Percentiles rank a stretch among this genome's conserved stretches.
phyloP scores from a whole-genome alignment of 371 early-diverging fungal species.

The Nosema muscidifuracis region DNA sequence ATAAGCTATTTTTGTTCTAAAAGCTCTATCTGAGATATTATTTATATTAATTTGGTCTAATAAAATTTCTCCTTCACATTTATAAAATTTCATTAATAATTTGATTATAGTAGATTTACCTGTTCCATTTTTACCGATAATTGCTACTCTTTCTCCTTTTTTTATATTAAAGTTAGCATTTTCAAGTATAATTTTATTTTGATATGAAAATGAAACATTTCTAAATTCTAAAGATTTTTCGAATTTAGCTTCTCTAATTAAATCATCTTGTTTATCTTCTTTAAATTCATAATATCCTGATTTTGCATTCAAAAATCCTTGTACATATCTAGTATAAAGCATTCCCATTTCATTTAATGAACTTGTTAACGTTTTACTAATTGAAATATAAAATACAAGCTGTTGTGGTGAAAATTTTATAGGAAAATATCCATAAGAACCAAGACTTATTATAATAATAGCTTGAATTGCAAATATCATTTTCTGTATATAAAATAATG shows the following conservation, averaged over 20 bases:
- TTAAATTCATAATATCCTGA: conserved; percentile 11
- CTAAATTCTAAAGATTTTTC: conserved; percentile 23
- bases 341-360: conserved; percentile 6
- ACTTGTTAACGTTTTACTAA: neutral
- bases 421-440: conserved; percentile 20
- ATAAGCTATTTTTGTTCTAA: conserved; percentile 71
- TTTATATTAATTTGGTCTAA: conserved; percentile 80
- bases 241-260: conserved; percentile 3
- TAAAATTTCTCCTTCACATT: conserved; percentile 70
- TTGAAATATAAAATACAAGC: conserved; percentile 38
- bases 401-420: conserved; percentile 35
- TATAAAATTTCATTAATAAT: conserved; percentile 68
- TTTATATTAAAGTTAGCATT: conserved; percentile 49
- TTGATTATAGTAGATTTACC: conserved; percentile 60
- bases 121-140: conserved; percentile 66
- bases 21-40: conserved; percentile 66
- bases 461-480: conserved; percentile 39
- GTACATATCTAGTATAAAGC: conserved; percentile 52
- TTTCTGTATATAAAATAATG: conserved; percentile 55
- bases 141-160: conserved; percentile 64
- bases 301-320: conserved; percentile 40
- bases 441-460: conserved; percentile 40
- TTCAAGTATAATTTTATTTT: conserved; percentile 11
- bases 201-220: conserved; percentile 6
- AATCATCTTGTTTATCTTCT: neutral